Percentiles rank a stretch among this genome's conserved stretches.
Conservation (phyloP, 805 yeast genomes). For the Nakazawaea wyomingensis region DNA sequence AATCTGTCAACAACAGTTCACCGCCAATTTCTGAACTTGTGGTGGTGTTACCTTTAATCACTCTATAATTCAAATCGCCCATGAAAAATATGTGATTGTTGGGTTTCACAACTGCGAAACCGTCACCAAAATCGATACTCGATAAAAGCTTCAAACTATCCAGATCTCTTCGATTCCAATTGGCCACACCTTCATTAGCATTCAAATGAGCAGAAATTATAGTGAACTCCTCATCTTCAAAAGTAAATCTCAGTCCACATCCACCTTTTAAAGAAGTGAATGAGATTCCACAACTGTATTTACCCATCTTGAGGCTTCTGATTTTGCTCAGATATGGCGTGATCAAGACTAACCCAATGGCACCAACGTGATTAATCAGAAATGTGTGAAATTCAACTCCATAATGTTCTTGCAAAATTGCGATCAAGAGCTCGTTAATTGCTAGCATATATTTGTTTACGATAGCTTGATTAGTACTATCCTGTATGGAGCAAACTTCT, state of each 20-base stretch:
- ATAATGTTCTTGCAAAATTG: constrained; percentile 31
- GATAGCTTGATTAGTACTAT: constrained; percentile 39
- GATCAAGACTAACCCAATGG: constrained; percentile 49
- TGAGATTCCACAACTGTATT: constrained; percentile 49
- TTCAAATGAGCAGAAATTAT: constrained; percentile 68
- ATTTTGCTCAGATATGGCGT: constrained; percentile 33
- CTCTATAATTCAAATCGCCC: constrained; percentile 86
- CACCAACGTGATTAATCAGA: constrained; percentile 46
- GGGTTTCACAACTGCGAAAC: constrained; percentile 46
- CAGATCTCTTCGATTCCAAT: constrained; percentile 43
- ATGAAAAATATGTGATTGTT: constrained; percentile 58
- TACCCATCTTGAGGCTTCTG: constrained; percentile 23
- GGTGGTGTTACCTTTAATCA: constrained; percentile 22
- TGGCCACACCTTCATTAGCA: constrained; percentile 66
- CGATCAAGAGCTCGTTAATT: constrained; percentile 30
- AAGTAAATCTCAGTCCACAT: constrained; percentile 50
- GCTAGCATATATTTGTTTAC: constrained; percentile 34
- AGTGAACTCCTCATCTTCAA: constrained; percentile 35
- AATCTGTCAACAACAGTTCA: constrained; percentile 1
- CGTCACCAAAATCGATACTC: constrained; percentile 54
- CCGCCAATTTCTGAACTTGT: background rate
- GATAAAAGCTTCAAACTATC: constrained; percentile 47
- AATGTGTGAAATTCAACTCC: constrained; percentile 34
- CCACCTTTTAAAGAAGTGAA: constrained; percentile 74
- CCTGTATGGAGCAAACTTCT: constrained; percentile 54